phyloP scores from a whole-genome alignment of 352 stramenopile genomes.

The Phytophthora pisi region DNA sequence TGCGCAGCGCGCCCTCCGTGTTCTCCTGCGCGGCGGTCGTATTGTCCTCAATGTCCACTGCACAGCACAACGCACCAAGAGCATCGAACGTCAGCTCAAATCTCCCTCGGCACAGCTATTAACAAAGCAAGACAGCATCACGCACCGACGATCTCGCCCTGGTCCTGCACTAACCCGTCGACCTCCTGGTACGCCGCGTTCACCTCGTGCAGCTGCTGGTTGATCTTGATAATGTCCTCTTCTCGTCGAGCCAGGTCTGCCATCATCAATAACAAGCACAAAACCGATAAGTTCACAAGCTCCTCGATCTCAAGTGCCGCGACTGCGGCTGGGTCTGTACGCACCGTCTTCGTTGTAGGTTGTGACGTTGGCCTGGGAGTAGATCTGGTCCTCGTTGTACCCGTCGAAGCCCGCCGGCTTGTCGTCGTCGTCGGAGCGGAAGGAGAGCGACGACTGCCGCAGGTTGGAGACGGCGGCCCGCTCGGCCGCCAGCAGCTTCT shows the following conservation, averaged over 20 bases:
- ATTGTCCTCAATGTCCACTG: constrained; percentile 69
- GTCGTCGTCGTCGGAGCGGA: constrained; percentile 47
- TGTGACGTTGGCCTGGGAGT: constrained; percentile 64
- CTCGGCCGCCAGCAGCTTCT: constrained; percentile 53
- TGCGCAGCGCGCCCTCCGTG: constrained; percentile 49
- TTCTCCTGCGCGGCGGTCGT: constrained; percentile 56
- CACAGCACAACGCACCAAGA: constrained; percentile 1
- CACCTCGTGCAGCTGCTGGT: constrained; percentile 70
- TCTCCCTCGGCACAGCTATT: neutral
- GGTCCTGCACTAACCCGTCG: constrained; percentile 63
- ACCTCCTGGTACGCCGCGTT: constrained; percentile 73
- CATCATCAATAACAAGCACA: constrained; percentile 11
- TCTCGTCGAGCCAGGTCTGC: constrained; percentile 62
- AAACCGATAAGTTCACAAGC: neutral
- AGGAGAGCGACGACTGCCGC: constrained; percentile 54
- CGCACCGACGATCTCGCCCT: constrained; percentile 70
- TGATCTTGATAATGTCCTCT: constrained; percentile 77
- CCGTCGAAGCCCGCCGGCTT: constrained; percentile 48
- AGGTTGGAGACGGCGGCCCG: constrained; percentile 55
- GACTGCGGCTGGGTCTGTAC: constrained; percentile 5
- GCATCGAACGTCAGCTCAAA: constrained; percentile 9
- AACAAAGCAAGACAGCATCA: constrained; percentile 7
- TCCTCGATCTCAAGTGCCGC: neutral
- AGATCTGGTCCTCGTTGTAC: constrained; percentile 75
- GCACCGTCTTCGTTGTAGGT: constrained; percentile 70